A percentile compares a stretch with the other conserved stretches of the same genome.
These are phyloP conservation scores for Xylariaceae sp. DNA, from an alignment of 2,329 filamentous ascomycete genomes.

Conservation along the genomic window DNA sequence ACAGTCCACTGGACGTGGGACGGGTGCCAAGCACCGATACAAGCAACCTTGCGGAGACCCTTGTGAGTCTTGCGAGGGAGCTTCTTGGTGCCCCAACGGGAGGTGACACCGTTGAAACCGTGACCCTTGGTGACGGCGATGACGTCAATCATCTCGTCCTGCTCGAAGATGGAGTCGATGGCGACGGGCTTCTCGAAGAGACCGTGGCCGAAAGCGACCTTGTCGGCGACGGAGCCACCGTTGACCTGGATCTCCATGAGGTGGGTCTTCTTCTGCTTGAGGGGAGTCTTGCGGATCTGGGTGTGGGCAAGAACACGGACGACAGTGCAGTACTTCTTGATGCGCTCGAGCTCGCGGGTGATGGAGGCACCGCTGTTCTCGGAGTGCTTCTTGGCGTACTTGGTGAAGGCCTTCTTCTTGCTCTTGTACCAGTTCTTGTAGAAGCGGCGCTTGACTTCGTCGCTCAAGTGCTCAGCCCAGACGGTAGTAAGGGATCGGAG, in stretches of 20 bases:
- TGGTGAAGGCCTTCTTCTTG: constrained; percentile 99
- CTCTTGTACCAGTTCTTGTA: constrained; percentile 99
- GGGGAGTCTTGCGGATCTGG: constrained; percentile 96
- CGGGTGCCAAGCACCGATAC: constrained; percentile 99
- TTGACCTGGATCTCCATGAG: constrained; percentile 99
- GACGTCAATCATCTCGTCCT: constrained; percentile 99
- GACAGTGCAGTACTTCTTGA: constrained; percentile 99
- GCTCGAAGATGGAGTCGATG: constrained; percentile 92
- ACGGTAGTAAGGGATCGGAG: constrained; percentile 98
- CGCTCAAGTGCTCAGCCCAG: constrained; percentile 98
- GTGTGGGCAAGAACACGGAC: constrained; percentile 99
- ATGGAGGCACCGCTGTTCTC: constrained; percentile 86
- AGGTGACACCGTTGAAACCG: constrained; percentile 95
- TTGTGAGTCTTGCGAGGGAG: constrained; percentile 99
- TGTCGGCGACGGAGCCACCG: constrained; percentile 90
- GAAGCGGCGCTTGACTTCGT: constrained; percentile 99
- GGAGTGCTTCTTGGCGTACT: constrained; percentile 99
- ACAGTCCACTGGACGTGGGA: constrained; percentile 99
- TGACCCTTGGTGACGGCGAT: constrained; percentile 99
- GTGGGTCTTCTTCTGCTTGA: constrained; percentile 99
- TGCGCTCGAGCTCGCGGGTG: constrained; percentile 97
- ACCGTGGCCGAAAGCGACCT: constrained; percentile 91
- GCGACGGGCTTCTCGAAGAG: constrained; percentile 99
- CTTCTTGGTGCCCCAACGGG: constrained; percentile 99
- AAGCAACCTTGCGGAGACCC: constrained; percentile 99